Evolutionary conservation across 2,329 filamentous ascomycete genomes (phyloP).

Genomic region (Diaporthe velutina): DNA sequence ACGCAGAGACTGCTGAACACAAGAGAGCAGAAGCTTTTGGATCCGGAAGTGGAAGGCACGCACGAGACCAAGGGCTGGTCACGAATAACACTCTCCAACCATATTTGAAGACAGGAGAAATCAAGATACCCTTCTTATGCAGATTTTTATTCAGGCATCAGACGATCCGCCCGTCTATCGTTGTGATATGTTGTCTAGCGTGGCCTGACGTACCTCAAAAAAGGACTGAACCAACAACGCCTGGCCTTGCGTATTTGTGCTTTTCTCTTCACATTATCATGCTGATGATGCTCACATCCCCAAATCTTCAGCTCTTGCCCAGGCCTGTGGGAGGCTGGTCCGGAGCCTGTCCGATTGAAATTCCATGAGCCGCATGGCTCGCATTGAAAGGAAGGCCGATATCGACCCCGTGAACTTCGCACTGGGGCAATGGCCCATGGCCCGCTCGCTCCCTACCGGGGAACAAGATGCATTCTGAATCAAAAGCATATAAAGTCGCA

Average conservation of each 20-base stretch:
- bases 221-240: constrained; percentile 33
- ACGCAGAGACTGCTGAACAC: neutral
- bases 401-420: neutral
- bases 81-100: neutral
- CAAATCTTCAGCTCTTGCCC: constrained; percentile 18
- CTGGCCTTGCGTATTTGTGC: constrained; percentile 32
- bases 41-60: neutral
- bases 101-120: neutral
- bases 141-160: constrained; percentile 15
- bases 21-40: neutral
- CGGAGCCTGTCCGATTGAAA: constrained; percentile 6
- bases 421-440: neutral
- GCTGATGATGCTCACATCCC: constrained; percentile 19
- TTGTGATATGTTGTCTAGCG: constrained; percentile 20
- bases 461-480: constrained; percentile 22
- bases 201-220: constrained; percentile 29
- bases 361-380: neutral
- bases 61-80: no score
- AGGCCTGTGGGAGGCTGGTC: constrained; percentile 22
- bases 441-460: constrained; percentile 7
- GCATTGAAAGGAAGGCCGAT: constrained; percentile 1
- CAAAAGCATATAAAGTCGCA: constrained; percentile 6
- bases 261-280: constrained; percentile 29
- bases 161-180: constrained; percentile 27
- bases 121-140: constrained; percentile 29